A percentile compares a stretch with the other conserved stretches of the same genome.
phyloP scores from a whole-genome alignment of 1,284 basidiomycete genomes.

The Boletellus deceptivus region DNA sequence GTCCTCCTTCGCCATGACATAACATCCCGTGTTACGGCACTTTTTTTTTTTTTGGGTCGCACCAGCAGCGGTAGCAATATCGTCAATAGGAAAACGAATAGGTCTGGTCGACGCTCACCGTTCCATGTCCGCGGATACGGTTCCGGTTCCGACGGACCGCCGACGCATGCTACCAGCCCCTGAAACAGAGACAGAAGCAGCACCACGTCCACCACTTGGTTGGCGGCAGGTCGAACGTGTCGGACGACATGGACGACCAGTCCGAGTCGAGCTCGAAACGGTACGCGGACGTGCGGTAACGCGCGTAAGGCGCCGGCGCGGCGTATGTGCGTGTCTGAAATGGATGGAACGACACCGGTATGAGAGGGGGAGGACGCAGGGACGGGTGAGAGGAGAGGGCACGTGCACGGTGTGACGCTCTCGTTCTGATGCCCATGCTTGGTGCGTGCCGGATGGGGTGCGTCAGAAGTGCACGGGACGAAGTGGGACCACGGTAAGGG shows the following conservation, averaged over 20 bases:
- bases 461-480: neutral
- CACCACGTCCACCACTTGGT: slow-evolving; percentile 24
- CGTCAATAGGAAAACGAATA: neutral
- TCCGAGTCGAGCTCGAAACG: slow-evolving; percentile 28
- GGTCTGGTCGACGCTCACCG: neutral
- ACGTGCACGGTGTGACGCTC: slow-evolving; percentile 15
- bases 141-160: slow-evolving; percentile 1
- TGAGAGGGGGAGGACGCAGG: neutral
- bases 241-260: slow-evolving; percentile 25
- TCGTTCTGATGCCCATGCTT: slow-evolving; percentile 13
- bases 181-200: slow-evolving; percentile 24
- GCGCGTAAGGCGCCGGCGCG: neutral
- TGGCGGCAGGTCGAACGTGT: slow-evolving; percentile 24
- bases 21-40: neutral
- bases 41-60: neutral
- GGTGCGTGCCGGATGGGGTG: neutral
- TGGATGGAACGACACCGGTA: too few relatives aligned
- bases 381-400: neutral
- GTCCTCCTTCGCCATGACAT: neutral
- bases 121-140: slow-evolving; percentile 23
- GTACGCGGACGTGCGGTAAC: slow-evolving; percentile 14
- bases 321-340: neutral
- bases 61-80: neutral
- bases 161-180: slow-evolving; percentile 18
- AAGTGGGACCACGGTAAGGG: neutral